These are phyloP conservation scores for Parafenestella ontariensis DNA, from an alignment of 2,329 filamentous ascomycete species.

Conservation along the genomic window DNA sequence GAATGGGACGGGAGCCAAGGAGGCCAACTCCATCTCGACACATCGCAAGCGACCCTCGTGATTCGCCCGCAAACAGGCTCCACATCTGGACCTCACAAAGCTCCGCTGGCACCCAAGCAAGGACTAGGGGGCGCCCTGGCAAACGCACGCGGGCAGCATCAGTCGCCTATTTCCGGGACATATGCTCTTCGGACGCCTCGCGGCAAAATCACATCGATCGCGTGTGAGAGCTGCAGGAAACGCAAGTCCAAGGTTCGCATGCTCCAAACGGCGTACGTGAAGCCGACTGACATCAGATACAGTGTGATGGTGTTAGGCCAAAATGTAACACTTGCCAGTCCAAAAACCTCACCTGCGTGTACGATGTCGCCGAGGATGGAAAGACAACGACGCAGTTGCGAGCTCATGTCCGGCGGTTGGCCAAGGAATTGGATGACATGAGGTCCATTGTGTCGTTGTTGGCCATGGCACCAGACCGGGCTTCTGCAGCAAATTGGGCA, in stretches of 20 bases:
- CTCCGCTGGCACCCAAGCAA: slow-evolving; percentile 48
- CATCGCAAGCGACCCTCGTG: slow-evolving; percentile 33
- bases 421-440: slow-evolving; percentile 49
- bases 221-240: slow-evolving; percentile 49
- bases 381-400: slow-evolving; percentile 49
- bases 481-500: slow-evolving; percentile 45
- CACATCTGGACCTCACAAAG: slow-evolving; percentile 38
- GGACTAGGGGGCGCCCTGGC: slow-evolving; percentile 41
- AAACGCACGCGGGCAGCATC: slow-evolving; percentile 40
- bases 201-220: slow-evolving; percentile 51
- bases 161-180: slow-evolving; percentile 46
- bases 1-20: slow-evolving; percentile 40
- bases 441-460: slow-evolving; percentile 47
- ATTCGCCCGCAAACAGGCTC: slow-evolving; percentile 39
- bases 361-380: slow-evolving; percentile 49
- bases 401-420: slow-evolving; percentile 46
- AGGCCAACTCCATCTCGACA: slow-evolving; percentile 39
- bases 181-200: slow-evolving; percentile 47
- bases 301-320: slow-evolving; percentile 49
- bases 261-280: background rate
- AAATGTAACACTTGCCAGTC: slow-evolving; percentile 50
- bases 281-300: slow-evolving; percentile 15
- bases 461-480: slow-evolving; percentile 43
- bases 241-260: slow-evolving; percentile 47
- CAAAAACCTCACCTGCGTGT: slow-evolving; percentile 47